Evolutionary conservation across 148 eudicot genomes (phyloP).

Genomic region (Amaranthus hypochondriacus): DNA sequence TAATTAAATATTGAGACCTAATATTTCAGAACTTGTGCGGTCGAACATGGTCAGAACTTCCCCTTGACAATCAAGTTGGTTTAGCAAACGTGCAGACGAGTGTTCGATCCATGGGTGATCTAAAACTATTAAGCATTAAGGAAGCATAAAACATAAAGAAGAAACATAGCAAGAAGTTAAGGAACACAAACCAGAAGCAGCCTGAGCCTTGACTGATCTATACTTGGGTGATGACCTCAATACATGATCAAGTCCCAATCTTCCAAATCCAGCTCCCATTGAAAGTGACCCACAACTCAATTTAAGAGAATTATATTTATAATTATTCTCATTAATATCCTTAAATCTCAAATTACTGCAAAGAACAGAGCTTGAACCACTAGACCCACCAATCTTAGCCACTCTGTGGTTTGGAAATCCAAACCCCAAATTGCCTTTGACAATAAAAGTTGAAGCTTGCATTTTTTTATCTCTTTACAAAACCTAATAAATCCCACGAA

Average conservation of each 20-base stretch:
- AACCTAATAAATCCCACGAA: background rate
- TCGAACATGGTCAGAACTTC: no score
- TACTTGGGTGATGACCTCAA: constrained; percentile 44
- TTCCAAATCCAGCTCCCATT: constrained; percentile 51
- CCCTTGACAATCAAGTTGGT: no score
- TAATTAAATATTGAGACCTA: no score
- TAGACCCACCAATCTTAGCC: constrained; percentile 27
- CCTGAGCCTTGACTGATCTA: constrained; percentile 67
- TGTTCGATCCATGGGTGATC: no score
- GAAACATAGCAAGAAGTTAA: background rate
- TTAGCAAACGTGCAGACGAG: no score
- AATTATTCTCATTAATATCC: constrained; percentile 14
- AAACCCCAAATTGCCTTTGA: constrained; percentile 36
- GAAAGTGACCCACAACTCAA: constrained; percentile 30
- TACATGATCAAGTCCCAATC: constrained; percentile 39
- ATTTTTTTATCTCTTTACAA: constrained; percentile 26
- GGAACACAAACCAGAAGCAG: constrained; percentile 47
- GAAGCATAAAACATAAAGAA: background rate
- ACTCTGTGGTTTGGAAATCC: constrained; percentile 32
- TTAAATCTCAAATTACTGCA: constrained; percentile 28
- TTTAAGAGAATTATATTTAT: constrained; percentile 25
- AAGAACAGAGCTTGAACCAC: constrained; percentile 21
- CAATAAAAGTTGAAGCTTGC: constrained; percentile 43
- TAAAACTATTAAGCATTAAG: constrained; percentile 1
- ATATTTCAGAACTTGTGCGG: no score